phyloP scores from a whole-genome alignment of 2,329 filamentous ascomycete species.

The Paecilomyces niveus region DNA sequence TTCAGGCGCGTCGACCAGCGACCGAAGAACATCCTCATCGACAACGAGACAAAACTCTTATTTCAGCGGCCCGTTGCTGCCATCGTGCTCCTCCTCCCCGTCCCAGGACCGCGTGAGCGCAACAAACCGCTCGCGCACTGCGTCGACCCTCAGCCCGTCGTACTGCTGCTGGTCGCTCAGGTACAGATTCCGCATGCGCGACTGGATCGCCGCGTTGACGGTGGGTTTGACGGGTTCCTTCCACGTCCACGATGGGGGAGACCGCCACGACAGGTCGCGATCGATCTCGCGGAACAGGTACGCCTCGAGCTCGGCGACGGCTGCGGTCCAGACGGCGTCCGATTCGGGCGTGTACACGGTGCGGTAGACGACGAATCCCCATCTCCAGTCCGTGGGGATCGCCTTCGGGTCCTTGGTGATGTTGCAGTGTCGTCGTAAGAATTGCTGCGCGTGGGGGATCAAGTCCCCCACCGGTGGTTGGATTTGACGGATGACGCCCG shows the following conservation, averaged over 20 bases:
- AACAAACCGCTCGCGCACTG: background rate
- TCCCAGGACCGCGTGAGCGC: background rate
- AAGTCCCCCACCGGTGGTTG: background rate
- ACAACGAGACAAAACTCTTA: background rate
- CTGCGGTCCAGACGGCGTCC: slow-evolving; percentile 8
- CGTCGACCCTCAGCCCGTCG: background rate
- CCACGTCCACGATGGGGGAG: background rate
- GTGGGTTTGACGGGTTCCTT: background rate
- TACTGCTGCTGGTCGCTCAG: background rate
- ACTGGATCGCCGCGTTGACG: background rate
- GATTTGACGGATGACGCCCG: background rate
- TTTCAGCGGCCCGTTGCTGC: background rate
- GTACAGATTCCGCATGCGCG: background rate
- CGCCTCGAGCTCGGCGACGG: slow-evolving; percentile 9
- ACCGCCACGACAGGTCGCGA: background rate
- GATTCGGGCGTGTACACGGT: slow-evolving; percentile 16
- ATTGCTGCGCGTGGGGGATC: background rate
- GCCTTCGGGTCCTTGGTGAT: slow-evolving; percentile 8
- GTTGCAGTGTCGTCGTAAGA: background rate
- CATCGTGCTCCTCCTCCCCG: background rate
- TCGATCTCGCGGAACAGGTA: slow-evolving; percentile 9
- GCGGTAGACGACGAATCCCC: slow-evolving; percentile 15
- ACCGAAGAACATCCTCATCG: background rate
- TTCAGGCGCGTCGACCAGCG: background rate
- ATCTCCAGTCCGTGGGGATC: slow-evolving; percentile 7